Base-by-base conservation (phyloP, 2,329 filamentous ascomycete genomes). In the Stagonosporopsis vannaccii region DNA sequence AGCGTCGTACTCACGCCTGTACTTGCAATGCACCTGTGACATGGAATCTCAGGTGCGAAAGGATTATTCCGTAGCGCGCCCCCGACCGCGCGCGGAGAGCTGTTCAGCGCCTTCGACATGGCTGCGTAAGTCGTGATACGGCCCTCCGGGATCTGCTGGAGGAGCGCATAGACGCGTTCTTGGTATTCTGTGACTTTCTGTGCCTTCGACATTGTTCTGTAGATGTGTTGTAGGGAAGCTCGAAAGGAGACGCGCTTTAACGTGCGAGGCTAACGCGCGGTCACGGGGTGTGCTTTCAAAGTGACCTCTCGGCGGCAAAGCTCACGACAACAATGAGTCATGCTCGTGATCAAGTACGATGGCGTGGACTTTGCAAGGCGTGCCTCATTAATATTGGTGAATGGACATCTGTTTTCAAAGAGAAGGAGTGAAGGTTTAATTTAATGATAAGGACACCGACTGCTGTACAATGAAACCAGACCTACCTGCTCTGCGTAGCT, bases 41-140 rank as follows among this genome's bases (percentile, higher is more conserved):
- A 96, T 1, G 91, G 92, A 4, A 94, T 89, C 30, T 85, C 83
- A 0, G 92, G 91, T 13, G 92, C 91, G 67, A 94, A 96, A 0
- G 91, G 91, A 71, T 96, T 96, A 32, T 77, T 80, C 17, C 89
- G 84, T 69, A 96, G 80, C 1, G 90, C 90, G 56, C 90, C 91
- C 15, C 91, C 91, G 5, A 95, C 85, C 0, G 91, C 91, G 37
- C 91, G 82, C 1, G 91, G 89, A 3, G 89, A 91, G 20, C 90
- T 91, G 11, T 80, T 75, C 15, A 94, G 82, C 55, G 89, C 84
- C 8, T 81, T 81, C 0, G 92, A 86, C 49, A 96, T 80, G 1
- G 88, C 81, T 3, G 85, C 88, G 77, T 97, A 96, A 0, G 91
- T 94, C 0, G 90, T 91, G 69, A 92, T 89, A 50, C 81, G 81